Base-by-base conservation (phyloP, 2,329 filamentous ascomycete species). In the Cladophialophora exuberans region DNA sequence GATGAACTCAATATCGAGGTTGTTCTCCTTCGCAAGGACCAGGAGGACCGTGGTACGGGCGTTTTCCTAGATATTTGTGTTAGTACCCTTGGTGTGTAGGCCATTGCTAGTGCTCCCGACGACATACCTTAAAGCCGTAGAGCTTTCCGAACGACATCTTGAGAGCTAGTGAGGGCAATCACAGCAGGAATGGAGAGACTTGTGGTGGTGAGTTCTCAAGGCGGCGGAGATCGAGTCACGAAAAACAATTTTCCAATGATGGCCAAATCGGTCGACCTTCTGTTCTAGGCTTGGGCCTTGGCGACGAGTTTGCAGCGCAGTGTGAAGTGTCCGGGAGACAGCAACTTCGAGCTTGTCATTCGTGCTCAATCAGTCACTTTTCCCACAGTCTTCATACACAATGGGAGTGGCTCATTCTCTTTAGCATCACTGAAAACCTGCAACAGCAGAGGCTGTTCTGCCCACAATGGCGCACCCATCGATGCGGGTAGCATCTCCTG, bases 71-170 rank as follows among this genome's bases (percentile, higher is more conserved):
- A 54, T 43, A 54, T 18, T 15, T 59, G 64, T 61, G 45, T 61
- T 44, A 56, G 58, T 35, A 43, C 49, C 54, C 23, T 7, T 44
- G 36, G 44, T 58, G n/a, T n/a, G n/a, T n/a, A n/a, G n/a, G n/a
- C n/a, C n/a, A n/a, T n/a, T n/a, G n/a, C n/a, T n/a, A n/a, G n/a
- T n/a, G n/a, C n/a, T n/a, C n/a, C n/a, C n/a, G n/a, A 11, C 23
- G 63, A 70, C 80, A 68, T 86, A 96, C 93, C 79, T 84, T 74
- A 76, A 83, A 85, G 74, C 88, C 89, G 85, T 94, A 97, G 72
- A 99, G 85, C 83, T 96, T 99, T 81, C 94, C 94, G 84, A 99
- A 97, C 74, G 89, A 83, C 88, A 96, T 95, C 76, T 83, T 90
- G 80, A 69, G 15, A 61, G 57, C 48, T 51, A 57, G 53, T 50